phyloP scores from a whole-genome alignment of 83 land plant genomes.

The Isoetes engelmannii region DNA sequence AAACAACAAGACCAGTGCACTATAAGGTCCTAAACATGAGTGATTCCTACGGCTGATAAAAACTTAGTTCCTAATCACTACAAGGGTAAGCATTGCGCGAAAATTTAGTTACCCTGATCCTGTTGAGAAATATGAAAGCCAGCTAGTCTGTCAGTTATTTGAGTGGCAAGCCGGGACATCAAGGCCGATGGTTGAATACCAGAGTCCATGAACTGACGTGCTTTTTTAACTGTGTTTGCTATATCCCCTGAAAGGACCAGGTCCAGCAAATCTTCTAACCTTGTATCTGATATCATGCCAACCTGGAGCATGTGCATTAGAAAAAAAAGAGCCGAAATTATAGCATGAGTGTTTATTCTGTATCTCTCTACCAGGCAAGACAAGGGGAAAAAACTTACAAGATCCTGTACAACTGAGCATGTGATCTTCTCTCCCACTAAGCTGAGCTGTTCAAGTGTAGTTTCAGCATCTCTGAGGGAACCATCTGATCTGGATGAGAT shows the following conservation, averaged over 20 bases:
- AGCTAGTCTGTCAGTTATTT: conserved; percentile 25
- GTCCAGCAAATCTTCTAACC: conserved; percentile 71
- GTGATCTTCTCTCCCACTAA: conserved; percentile 68
- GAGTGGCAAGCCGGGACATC: conserved; percentile 27
- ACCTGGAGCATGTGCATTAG: conserved; percentile 34
- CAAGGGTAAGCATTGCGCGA: too few relatives aligned
- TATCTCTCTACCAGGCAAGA: too few relatives aligned
- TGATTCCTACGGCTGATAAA: too few relatives aligned
- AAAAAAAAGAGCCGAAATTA: too few relatives aligned
- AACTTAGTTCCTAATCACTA: too few relatives aligned
- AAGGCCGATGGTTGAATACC: conserved; percentile 68
- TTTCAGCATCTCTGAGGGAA: conserved; percentile 79
- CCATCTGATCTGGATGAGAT: conserved; percentile 78
- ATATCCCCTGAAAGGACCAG: conserved; percentile 77
- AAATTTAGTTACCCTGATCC: too few relatives aligned
- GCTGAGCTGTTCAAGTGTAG: conserved; percentile 77
- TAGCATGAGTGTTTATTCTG: too few relatives aligned
- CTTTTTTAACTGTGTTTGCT: conserved; percentile 66
- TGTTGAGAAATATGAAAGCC: not conserved
- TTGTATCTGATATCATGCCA: conserved; percentile 75
- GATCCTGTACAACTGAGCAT: conserved; percentile 61
- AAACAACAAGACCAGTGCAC: too few relatives aligned
- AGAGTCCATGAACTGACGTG: conserved; percentile 66
- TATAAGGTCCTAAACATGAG: too few relatives aligned
- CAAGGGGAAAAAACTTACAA: conserved; percentile 33